Conservation (phyloP, 176 grass and related monocot species). For the Panicum miliaceum region DNA sequence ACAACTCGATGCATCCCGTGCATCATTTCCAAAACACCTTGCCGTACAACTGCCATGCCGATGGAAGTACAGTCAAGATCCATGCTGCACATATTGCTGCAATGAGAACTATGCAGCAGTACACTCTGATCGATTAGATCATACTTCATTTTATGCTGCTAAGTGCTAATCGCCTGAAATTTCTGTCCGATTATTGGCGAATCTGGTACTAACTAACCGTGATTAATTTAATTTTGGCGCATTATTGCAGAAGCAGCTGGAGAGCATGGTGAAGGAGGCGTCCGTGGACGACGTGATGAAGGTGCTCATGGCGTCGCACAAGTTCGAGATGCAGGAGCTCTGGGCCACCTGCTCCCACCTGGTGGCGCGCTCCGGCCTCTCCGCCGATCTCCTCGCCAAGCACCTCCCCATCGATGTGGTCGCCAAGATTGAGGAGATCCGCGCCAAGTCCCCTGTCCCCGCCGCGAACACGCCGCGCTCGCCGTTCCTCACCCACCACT, state of each 20-base stretch:
- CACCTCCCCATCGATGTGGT: conserved; percentile 90
- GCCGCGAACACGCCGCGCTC: conserved; percentile 50
- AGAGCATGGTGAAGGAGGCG: conserved; percentile 94
- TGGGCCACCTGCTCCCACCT: conserved; percentile 86
- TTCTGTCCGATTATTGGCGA: background rate
- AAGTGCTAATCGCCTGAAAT: background rate
- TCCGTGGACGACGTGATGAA: conserved; percentile 96
- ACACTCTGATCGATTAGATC: background rate
- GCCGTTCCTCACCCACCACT: conserved; percentile 64
- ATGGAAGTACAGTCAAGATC: conserved; percentile 33
- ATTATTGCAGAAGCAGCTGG: conserved; percentile 81
- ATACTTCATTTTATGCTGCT: conserved; percentile 46
- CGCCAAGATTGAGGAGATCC: conserved; percentile 76
- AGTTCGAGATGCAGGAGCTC: conserved; percentile 85
- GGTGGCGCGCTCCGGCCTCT: conserved; percentile 83
- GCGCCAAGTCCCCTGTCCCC: conserved; percentile 59
- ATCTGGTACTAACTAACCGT: background rate
- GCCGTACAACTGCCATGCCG: conserved; percentile 40
- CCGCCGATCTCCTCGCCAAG: conserved; percentile 85
- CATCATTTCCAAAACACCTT: conserved; percentile 66
- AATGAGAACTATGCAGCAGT: background rate
- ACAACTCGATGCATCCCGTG: background rate
- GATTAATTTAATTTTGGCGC: background rate
- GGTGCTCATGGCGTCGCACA: conserved; percentile 90
- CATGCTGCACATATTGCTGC: background rate